Evolutionary conservation across 1,139 yeast genomes (phyloP), one percentile per base, ranked within the genome.

Genomic region (Geotrichum cucujoidarum): DNA sequence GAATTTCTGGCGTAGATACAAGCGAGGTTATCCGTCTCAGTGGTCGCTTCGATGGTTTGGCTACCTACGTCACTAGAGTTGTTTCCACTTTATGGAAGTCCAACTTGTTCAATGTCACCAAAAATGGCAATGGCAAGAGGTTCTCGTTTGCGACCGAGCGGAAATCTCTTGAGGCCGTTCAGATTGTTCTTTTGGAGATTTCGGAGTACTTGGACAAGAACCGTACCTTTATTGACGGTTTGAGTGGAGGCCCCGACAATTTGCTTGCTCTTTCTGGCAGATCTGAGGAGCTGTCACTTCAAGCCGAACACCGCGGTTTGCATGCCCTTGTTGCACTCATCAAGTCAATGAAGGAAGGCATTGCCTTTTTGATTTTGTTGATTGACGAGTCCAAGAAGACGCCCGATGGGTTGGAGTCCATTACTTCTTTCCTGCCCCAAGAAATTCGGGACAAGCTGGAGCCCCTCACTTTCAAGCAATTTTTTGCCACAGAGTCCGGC

Each of bases 31-130:
- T 92, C 8, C 78, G 87, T 31, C 74, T 92, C 55, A 86, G 96
- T 67, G 95, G 95, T 57, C 73, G 97, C 55, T 89, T 90, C 60
- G 92, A 88, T 64, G 97, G 97, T 45, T 77, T 89, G n/a, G 82
- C 94, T 17, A 75, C 89, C 39, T 76, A 90, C 52, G 69, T 89
- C 32, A 76, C 95, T 0, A 77, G 98, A 59, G 67, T 89, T 18
- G 78, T 92, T 57, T 75, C 94, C 55, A 82, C 81, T 30, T 71
- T 80, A 47, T 94, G 99, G 99, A 75, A 75, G 48, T 71, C 70
- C 30, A 80, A 80, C 47, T 85, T 89, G 2, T 87, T 90, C 59
- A 71, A 72, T 8, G 63, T 77, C 43, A 59, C 44, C 27, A 70
- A 72, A 43, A 70, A 77, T 40, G 49, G 49, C 27, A 40, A 44